Conservation (phyloP, 2,329 filamentous ascomycete genomes). For the Fusarium sp. region DNA sequence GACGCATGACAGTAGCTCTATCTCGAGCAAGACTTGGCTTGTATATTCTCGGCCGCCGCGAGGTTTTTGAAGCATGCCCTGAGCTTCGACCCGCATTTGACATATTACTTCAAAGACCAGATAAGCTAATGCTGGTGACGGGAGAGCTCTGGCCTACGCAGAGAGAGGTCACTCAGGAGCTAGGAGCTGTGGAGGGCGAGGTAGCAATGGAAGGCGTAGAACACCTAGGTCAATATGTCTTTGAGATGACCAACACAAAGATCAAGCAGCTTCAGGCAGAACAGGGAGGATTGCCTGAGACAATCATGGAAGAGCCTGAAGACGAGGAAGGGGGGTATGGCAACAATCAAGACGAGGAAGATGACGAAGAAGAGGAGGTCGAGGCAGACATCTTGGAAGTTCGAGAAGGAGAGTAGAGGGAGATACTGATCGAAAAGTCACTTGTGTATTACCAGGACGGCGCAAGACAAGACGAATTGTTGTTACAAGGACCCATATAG, state of each 20-base stretch:
- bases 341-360: conserved; percentile 45
- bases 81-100: conserved; percentile 91
- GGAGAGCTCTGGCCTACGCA: conserved; percentile 85
- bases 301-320: conserved; percentile 42
- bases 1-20: conserved; percentile 91
- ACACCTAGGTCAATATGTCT: conserved; percentile 95
- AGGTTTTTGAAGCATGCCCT: conserved; percentile 87
- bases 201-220: conserved; percentile 89
- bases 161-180: conserved; percentile 58
- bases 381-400: conserved; percentile 51
- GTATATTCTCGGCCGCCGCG: conserved; percentile 88
- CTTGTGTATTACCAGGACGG: conserved; percentile 3
- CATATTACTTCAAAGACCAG: conserved; percentile 76
- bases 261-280: conserved; percentile 59
- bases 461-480: conserved; percentile 2
- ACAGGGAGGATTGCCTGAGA: conserved; percentile 39
- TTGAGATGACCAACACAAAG: conserved; percentile 84
- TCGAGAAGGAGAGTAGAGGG: conserved; percentile 45
- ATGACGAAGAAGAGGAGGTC: conserved; percentile 42
- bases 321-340: conserved; percentile 46
- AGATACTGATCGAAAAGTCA: conserved; percentile 4
- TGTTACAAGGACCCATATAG: not conserved
- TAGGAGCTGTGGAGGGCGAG: conserved; percentile 58
- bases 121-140: conserved; percentile 82
- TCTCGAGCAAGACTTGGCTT: conserved; percentile 91